phyloP scores from a whole-genome alignment of 2,329 filamentous ascomycete species.

The Cytospora leucostoma region DNA sequence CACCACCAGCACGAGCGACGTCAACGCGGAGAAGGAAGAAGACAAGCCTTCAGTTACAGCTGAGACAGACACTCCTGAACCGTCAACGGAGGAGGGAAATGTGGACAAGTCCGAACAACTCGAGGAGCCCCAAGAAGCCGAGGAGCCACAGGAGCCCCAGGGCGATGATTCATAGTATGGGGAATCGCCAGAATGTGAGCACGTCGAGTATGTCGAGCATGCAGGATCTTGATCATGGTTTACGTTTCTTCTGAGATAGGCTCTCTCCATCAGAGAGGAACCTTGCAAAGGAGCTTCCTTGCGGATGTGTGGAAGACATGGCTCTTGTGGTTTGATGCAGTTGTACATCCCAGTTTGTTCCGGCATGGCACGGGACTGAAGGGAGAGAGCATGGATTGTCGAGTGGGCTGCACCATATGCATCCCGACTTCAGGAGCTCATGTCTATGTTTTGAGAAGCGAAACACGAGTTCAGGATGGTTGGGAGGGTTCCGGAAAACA shows the following conservation, averaged over 20 bases:
- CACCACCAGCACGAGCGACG: conserved; percentile 16
- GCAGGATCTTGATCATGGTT: background rate
- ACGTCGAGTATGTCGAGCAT: conserved; percentile 1
- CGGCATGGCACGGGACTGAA: background rate
- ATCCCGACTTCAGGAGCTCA: background rate
- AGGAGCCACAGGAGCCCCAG: conserved; percentile 8
- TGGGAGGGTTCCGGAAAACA: background rate
- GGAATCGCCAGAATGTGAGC: background rate
- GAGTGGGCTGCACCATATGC: background rate
- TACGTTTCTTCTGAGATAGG: background rate
- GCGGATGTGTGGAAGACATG: background rate
- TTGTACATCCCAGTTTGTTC: background rate
- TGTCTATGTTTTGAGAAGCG: background rate
- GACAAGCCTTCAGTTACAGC: conserved; percentile 18
- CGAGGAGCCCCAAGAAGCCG: conserved; percentile 24
- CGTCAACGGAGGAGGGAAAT: background rate
- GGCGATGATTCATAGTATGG: conserved; percentile 8
- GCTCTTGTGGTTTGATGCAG: background rate
- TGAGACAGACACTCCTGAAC: conserved; percentile 3
- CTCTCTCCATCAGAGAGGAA: background rate
- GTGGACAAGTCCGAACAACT: conserved; percentile 26
- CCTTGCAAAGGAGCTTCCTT: background rate
- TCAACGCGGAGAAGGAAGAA: conserved; percentile 26
- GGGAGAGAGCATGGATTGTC: background rate
- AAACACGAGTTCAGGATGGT: background rate